A percentile compares a stretch with the other conserved stretches of the same genome.
Evolutionary conservation across 805 yeast species (phyloP).

Genomic region (Clavispora vitiphila): DNA sequence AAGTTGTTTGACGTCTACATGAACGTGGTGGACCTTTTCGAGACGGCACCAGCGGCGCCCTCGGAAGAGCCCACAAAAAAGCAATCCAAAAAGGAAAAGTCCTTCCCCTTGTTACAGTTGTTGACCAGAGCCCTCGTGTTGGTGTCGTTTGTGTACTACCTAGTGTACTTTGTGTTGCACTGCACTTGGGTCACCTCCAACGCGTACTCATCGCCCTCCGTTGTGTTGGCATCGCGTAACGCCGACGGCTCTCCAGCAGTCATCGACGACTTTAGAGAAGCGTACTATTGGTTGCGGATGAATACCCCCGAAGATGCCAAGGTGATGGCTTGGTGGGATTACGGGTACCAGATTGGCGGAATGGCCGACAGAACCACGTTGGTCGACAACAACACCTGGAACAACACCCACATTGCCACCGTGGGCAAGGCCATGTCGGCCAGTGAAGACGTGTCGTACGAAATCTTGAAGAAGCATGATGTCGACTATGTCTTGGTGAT

Average conservation of each 20-base stretch:
- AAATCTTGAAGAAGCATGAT: constrained; percentile 83
- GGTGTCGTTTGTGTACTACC: constrained; percentile 65
- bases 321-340: constrained; percentile 99
- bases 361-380: constrained; percentile 99
- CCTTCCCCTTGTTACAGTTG: constrained; percentile 28
- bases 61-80: constrained; percentile 8
- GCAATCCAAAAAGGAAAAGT: constrained; percentile 1
- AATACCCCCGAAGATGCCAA: constrained; percentile 95
- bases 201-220: constrained; percentile 97
- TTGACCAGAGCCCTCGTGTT: constrained; percentile 60
- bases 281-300: constrained; percentile 98
- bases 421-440: constrained; percentile 98
- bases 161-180: constrained; percentile 80
- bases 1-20: constrained; percentile 78
- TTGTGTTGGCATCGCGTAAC: constrained; percentile 76
- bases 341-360: constrained; percentile 99
- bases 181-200: constrained; percentile 96
- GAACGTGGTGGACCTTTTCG: constrained; percentile 48
- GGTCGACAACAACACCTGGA: constrained; percentile 99
- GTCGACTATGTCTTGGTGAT: constrained; percentile 92
- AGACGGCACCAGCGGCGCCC: constrained; percentile 11
- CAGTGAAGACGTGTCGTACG: constrained; percentile 80
- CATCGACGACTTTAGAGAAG: constrained; percentile 97
- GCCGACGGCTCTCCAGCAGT: constrained; percentile 82
- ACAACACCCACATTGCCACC: constrained; percentile 97